Evolutionary conservation across 1,284 basidiomycete species (phyloP), one percentile per base, ranked within the genome.

Genomic region (Malassezia furfur): DNA sequence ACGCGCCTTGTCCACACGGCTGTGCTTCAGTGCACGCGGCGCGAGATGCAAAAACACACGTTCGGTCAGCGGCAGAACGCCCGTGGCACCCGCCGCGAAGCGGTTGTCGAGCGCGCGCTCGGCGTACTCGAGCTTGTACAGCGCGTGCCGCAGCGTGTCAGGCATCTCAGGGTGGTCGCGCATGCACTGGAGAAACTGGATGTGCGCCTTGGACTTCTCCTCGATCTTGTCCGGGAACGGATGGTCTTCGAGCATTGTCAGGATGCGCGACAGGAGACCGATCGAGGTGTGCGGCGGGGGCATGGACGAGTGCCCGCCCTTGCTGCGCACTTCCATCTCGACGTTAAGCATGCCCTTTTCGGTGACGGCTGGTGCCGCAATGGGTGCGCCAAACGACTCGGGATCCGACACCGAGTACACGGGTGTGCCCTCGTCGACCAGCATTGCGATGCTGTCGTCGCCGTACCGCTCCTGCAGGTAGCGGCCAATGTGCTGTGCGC

Each of bases 291-390:
- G 78, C 34, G 74, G 59, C 30, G 82, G 83, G 15, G 84, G 84
- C 9, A 79, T 76, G 48, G 81, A 83, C 5, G 83, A 84, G 69
- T 86, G 85, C 0, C 85, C 85, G 9, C 85, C 85, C 1, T 79
- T 78, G 2, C 83, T 59, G 7, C 61, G 35, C 10, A 72, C 59
- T 0, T 52, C 50, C 10, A 73, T 36, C 10, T 51, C 28, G 2
- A 64, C 62, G 50, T 72, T 65, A 38, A 83, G 60, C 63, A 82
- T 81, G 0, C 84, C 85, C 68, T 85, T 86, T 76, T 86, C 84
- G 1, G 78, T 79, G 5, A 84, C 79, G 6, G 77, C 79, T 2
- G 81, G 83, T 0, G 76, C 39, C 15, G 70, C 70, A n/a, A 70
- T 57, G 2, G 62, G 53, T 6, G 65, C 44, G n/a, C 68, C 63